phyloP scores from a whole-genome alignment of 2,329 filamentous ascomycete genomes.

The Fusarium pseudonygamai region DNA sequence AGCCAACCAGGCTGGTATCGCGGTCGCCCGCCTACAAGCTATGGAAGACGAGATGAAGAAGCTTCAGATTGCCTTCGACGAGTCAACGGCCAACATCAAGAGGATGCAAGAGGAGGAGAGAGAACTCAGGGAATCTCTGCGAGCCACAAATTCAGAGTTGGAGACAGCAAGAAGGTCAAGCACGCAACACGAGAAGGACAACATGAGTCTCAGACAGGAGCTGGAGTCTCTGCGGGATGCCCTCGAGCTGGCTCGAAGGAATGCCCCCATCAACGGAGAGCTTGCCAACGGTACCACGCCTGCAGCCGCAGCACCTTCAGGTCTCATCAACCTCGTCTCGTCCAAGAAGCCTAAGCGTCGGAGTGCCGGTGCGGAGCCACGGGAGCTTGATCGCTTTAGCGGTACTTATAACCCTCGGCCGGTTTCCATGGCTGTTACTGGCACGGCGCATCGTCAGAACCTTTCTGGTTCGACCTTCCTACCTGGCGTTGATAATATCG shows the following conservation, averaged over 20 bases:
- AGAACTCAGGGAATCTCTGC: constrained; percentile 82
- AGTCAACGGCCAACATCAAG: constrained; percentile 90
- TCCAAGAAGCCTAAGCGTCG: constrained; percentile 97
- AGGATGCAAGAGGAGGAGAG: constrained; percentile 95
- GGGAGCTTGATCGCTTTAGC: constrained; percentile 90
- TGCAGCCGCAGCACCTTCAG: constrained; percentile 68
- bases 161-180: constrained; percentile 80
- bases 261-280: constrained; percentile 76
- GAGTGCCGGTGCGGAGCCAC: constrained; percentile 87
- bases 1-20: constrained; percentile 97
- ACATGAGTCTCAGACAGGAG: constrained; percentile 85
- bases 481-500: constrained; percentile 86
- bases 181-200: constrained; percentile 83
- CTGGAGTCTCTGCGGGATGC: constrained; percentile 91
- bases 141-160: constrained; percentile 80
- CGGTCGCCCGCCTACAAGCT: constrained; percentile 85
- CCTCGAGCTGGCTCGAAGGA: constrained; percentile 84
- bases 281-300: constrained; percentile 50
- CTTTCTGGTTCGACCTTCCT: constrained; percentile 80
- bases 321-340: constrained; percentile 95
- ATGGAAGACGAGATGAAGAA: constrained; percentile 98
- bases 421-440: constrained; percentile 90
- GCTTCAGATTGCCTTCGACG: constrained; percentile 87
- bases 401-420: constrained; percentile 92
- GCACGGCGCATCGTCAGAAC: constrained; percentile 73